phyloP scores from a whole-genome alignment of 345 rosid species.

The Citrus hindsii region DNA sequence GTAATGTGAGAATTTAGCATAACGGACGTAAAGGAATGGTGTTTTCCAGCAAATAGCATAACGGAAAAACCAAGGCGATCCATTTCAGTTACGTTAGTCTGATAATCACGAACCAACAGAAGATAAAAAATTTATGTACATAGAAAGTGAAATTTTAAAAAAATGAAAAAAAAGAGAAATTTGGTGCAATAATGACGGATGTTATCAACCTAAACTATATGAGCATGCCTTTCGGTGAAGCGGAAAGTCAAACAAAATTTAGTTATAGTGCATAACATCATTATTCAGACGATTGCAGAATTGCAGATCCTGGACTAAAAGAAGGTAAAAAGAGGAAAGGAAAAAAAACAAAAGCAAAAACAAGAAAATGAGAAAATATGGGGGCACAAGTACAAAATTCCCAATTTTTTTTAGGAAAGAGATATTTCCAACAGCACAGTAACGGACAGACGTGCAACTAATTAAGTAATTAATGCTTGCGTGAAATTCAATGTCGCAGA shows the following conservation, averaged over 20 bases:
- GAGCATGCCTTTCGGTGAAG: no score
- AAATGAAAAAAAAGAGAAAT: no score
- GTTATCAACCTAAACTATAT: no score
- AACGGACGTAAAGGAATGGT: neutral
- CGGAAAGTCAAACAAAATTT: no score
- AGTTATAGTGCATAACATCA: no score
- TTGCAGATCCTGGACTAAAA: no score
- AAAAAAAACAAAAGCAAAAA: neutral
- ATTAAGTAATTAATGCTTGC: slow-evolving; percentile 5
- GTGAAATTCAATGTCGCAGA: neutral
- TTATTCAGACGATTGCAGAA: no score
- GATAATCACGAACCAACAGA: neutral
- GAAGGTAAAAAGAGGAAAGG: no score
- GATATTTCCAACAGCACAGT: neutral
- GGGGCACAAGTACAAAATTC: neutral
- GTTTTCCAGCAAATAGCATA: neutral
- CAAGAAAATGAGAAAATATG: neutral
- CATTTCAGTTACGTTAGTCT: neutral
- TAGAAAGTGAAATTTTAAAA: no score
- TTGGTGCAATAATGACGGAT: no score
- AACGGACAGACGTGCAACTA: slow-evolving; percentile 5
- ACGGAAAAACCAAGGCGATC: neutral
- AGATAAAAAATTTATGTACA: neutral
- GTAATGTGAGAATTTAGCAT: no score
- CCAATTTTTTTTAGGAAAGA: neutral